phyloP scores from a whole-genome alignment of 2,329 filamentous ascomycete genomes.

The Aspergillus melleus region DNA sequence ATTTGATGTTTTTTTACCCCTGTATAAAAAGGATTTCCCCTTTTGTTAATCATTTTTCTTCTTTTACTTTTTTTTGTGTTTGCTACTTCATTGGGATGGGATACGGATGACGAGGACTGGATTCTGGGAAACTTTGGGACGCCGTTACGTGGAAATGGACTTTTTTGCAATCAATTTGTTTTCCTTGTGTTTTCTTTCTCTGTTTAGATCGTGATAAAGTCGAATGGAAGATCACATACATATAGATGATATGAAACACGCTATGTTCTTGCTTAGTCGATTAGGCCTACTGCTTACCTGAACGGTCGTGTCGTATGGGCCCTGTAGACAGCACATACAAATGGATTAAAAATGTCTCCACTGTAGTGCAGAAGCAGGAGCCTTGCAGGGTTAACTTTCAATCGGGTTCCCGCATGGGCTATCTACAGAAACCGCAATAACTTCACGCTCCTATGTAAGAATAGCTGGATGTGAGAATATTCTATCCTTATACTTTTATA shows the following conservation, averaged over 20 bases:
- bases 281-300: too few relatives aligned
- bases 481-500: too few relatives aligned
- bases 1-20: slow-evolving; percentile 1
- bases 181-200: neutral
- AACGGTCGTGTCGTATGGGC: too few relatives aligned
- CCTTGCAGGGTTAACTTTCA: too few relatives aligned
- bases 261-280: neutral
- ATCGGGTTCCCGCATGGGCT: too few relatives aligned
- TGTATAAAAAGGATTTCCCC: slow-evolving; percentile 17
- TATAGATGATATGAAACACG: slow-evolving; percentile 2
- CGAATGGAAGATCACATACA: neutral
- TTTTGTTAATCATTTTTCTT: slow-evolving; percentile 1
- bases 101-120: slow-evolving; percentile 1
- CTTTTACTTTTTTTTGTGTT: neutral
- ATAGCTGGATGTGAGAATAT: too few relatives aligned
- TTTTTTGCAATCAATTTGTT: neutral
- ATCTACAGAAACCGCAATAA: too few relatives aligned
- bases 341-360: too few relatives aligned
- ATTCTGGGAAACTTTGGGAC: neutral
- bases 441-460: too few relatives aligned
- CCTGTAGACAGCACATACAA: too few relatives aligned
- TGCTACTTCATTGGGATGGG: neutral
- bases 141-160: neutral
- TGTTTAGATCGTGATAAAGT: neutral
- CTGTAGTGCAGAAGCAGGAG: too few relatives aligned